Conservation (phyloP, 2,329 filamentous ascomycete genomes). For the Thermomyces lanuginosus region DNA sequence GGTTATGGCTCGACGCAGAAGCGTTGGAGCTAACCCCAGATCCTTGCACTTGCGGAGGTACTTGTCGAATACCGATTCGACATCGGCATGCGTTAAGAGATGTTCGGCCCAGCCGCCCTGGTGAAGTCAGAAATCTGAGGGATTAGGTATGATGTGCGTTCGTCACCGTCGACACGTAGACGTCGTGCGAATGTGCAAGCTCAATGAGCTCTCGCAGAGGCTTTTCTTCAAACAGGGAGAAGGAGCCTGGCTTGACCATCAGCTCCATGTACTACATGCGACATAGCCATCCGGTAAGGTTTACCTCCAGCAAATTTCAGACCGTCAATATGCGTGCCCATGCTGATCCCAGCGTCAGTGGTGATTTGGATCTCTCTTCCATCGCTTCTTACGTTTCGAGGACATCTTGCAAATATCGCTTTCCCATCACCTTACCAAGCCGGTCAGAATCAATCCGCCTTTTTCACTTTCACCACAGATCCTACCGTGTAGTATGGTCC, state of each 20-base stretch:
- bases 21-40: slow-evolving; percentile 21
- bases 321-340: slow-evolving; percentile 39
- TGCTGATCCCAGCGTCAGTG: slow-evolving; percentile 16
- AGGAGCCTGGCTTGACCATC: slow-evolving; percentile 23
- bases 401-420: slow-evolving; percentile 36
- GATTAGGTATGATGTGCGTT: no score
- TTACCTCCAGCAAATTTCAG: slow-evolving; percentile 38
- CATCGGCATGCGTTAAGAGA: slow-evolving; percentile 33
- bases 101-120: slow-evolving; percentile 41
- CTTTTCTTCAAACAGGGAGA: slow-evolving; percentile 34
- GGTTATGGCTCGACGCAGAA: neutral
- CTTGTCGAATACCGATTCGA: slow-evolving; percentile 31
- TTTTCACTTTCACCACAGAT: slow-evolving; percentile 3
- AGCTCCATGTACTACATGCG: neutral
- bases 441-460: neutral
- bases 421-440: slow-evolving; percentile 31
- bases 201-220: slow-evolving; percentile 33
- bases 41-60: slow-evolving; percentile 38
- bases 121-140: no score
- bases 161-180: slow-evolving; percentile 41
- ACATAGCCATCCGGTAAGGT: neutral
- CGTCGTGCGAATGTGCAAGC: slow-evolving; percentile 33
- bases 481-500: slow-evolving; percentile 39
- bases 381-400: slow-evolving; percentile 31
- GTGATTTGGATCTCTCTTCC: neutral